These are phyloP conservation scores for Rusavskia elegans DNA, from an alignment of 495 filamentous ascomycete genomes.

Conservation along the genomic window DNA sequence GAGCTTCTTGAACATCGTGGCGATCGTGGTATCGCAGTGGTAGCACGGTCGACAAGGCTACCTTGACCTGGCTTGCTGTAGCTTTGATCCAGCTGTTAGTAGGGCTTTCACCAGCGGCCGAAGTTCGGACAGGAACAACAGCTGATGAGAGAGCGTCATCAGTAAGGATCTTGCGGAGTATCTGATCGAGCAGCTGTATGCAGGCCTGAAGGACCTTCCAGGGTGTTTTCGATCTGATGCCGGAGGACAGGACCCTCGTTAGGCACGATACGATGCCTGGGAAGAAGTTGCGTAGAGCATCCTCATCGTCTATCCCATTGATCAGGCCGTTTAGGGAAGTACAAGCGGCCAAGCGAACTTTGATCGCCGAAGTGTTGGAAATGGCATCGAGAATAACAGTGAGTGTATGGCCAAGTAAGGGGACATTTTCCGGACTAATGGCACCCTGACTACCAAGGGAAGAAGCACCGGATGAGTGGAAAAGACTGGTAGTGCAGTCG, in stretches of 20 bases:
- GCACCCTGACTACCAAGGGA: conserved; percentile 15
- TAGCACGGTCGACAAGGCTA: conserved; percentile 65
- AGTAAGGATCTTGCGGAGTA: conserved; percentile 48
- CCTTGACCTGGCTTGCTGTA: conserved; percentile 66
- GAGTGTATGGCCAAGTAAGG: conserved; percentile 71
- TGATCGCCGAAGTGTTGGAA: conserved; percentile 37
- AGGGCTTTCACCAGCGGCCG: conserved; percentile 14
- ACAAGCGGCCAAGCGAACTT: conserved; percentile 52
- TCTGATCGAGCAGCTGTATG: conserved; percentile 39
- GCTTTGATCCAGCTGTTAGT: conserved; percentile 63
- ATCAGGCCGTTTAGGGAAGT: conserved; percentile 47
- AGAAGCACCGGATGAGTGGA: conserved; percentile 20
- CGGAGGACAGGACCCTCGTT: conserved; percentile 56
- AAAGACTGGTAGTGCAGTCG: conserved; percentile 36
- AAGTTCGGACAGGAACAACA: neutral
- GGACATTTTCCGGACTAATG: conserved; percentile 45
- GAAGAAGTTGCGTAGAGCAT: conserved; percentile 66
- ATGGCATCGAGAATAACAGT: conserved; percentile 63
- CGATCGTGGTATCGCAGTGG: conserved; percentile 62
- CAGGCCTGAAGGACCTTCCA: conserved; percentile 46
- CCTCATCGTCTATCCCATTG: conserved; percentile 44
- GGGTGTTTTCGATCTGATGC: conserved; percentile 44
- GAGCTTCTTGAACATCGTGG: conserved; percentile 48
- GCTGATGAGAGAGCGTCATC: conserved; percentile 53
- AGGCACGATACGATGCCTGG: conserved; percentile 78